These are phyloP conservation scores for Phtheirospermum japonicum DNA, from an alignment of 257 asterid genomes.

Conservation along the genomic window DNA sequence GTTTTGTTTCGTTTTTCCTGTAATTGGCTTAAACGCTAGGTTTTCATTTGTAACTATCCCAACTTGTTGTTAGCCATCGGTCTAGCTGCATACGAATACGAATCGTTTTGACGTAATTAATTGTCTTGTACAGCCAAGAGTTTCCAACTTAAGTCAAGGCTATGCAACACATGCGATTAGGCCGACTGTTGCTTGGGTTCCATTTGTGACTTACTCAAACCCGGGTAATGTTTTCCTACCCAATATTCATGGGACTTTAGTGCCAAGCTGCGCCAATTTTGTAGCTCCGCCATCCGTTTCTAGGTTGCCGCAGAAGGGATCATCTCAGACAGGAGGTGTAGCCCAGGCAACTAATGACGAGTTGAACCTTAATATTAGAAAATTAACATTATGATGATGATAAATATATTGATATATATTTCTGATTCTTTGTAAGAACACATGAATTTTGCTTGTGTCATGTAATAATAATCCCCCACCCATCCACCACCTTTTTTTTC, in stretches of 20 bases:
- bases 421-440: background rate
- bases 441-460: background rate
- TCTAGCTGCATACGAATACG: too few relatives aligned
- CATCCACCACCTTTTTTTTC: too few relatives aligned
- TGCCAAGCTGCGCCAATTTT: background rate
- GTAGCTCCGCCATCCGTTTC: constrained; percentile 9
- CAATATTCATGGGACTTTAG: background rate
- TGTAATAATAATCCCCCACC: too few relatives aligned
- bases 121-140: constrained; percentile 21
- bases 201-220: constrained; percentile 4
- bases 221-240: constrained; percentile 6
- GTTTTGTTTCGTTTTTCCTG: too few relatives aligned
- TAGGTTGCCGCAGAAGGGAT: background rate
- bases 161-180: background rate
- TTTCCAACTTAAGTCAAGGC: constrained; percentile 13
- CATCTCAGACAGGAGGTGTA: constrained; percentile 17
- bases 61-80: background rate
- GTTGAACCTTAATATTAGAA: constrained; percentile 24
- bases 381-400: constrained; percentile 11
- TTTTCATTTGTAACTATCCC: background rate
- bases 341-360: constrained; percentile 21
- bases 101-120: background rate
- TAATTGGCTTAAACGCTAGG: background rate
- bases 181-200: constrained; percentile 28
- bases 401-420: too few relatives aligned